Evolutionary conservation across 73 alveolate genomes (phyloP).

Genomic region (Paramecium caudatum): DNA sequence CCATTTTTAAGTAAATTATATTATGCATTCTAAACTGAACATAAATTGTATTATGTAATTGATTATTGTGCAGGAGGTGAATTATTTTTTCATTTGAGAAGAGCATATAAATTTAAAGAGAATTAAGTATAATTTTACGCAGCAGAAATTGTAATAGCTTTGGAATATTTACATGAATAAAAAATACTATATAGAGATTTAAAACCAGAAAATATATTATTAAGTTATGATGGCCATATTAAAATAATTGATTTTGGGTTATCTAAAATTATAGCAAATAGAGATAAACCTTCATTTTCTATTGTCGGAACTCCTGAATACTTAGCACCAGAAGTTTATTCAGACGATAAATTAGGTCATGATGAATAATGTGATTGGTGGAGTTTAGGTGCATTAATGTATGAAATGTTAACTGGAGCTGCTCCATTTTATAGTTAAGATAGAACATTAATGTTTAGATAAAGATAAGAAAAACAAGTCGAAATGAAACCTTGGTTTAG

Average conservation of each 20-base stretch:
- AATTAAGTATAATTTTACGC: slow-evolving; percentile 90
- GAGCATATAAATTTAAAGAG: slow-evolving; percentile 91
- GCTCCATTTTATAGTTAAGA: slow-evolving; percentile 74
- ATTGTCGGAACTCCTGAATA: slow-evolving; percentile 76
- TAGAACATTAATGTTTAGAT: slow-evolving; percentile 58
- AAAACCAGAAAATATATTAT: slow-evolving; percentile 98
- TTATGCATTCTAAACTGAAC: slow-evolving; percentile 94
- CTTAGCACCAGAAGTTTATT: slow-evolving; percentile 74
- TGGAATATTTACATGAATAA: slow-evolving; percentile 92
- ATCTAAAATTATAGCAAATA: slow-evolving; percentile 79
- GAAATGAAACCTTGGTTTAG: slow-evolving; percentile 67
- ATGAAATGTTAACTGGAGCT: slow-evolving; percentile 74
- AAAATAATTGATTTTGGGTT: slow-evolving; percentile 98
- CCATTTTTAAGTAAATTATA: slow-evolving; percentile 95
- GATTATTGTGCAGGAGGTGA: slow-evolving; percentile 98
- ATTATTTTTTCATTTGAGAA: slow-evolving; percentile 91
- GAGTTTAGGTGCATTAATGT: slow-evolving; percentile 72
- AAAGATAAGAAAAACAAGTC: slow-evolving; percentile 10
- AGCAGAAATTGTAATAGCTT: slow-evolving; percentile 93
- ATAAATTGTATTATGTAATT: slow-evolving; percentile 93
- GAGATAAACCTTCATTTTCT: slow-evolving; percentile 42
- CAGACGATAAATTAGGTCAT: slow-evolving; percentile 62
- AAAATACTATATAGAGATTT: slow-evolving; percentile 95
- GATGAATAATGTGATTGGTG: slow-evolving; percentile 74
- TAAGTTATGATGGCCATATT: slow-evolving; percentile 95